Evolutionary conservation across 768 basidiomycete species (phyloP).

Genomic region (Pleurotus tuber-regium): DNA sequence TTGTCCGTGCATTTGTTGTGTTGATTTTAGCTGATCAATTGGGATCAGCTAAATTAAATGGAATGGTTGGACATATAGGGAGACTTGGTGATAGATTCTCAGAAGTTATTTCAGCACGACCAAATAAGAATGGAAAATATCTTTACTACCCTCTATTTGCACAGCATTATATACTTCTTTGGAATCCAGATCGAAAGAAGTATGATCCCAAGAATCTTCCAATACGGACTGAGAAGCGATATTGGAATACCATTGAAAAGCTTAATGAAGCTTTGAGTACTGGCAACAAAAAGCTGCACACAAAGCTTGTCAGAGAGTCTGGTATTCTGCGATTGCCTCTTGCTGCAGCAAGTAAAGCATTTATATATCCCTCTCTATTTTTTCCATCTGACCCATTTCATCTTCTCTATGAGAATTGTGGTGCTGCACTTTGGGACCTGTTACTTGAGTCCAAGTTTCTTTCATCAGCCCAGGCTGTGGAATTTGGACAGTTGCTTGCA

Average conservation of each 20-base stretch:
- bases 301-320: slow-evolving; percentile 19
- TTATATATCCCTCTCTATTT: slow-evolving; percentile 28
- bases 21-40: slow-evolving; percentile 30
- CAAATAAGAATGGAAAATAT: slow-evolving; percentile 18
- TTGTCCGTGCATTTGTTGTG: slow-evolving; percentile 18
- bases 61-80: slow-evolving; percentile 28
- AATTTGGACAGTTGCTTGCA: slow-evolving; percentile 21
- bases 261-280: slow-evolving; percentile 16
- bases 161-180: slow-evolving; percentile 8
- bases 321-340: slow-evolving; percentile 26
- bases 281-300: slow-evolving; percentile 10
- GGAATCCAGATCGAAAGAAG: slow-evolving; percentile 19
- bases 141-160: slow-evolving; percentile 30
- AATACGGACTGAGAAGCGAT: slow-evolving; percentile 19
- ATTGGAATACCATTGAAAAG: slow-evolving; percentile 22
- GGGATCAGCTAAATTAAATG: slow-evolving; percentile 32
- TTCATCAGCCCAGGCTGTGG: slow-evolving; percentile 10
- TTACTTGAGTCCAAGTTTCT: background rate
- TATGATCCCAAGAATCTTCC: slow-evolving; percentile 24
- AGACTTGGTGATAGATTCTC: slow-evolving; percentile 28
- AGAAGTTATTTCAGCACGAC: slow-evolving; percentile 22
- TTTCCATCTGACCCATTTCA: slow-evolving; percentile 35
- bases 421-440: slow-evolving; percentile 27
- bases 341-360: slow-evolving; percentile 26
- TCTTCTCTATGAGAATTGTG: slow-evolving; percentile 30